phyloP scores from a whole-genome alignment of 1,139 yeast genomes.

The Arxiozyma bovina region DNA sequence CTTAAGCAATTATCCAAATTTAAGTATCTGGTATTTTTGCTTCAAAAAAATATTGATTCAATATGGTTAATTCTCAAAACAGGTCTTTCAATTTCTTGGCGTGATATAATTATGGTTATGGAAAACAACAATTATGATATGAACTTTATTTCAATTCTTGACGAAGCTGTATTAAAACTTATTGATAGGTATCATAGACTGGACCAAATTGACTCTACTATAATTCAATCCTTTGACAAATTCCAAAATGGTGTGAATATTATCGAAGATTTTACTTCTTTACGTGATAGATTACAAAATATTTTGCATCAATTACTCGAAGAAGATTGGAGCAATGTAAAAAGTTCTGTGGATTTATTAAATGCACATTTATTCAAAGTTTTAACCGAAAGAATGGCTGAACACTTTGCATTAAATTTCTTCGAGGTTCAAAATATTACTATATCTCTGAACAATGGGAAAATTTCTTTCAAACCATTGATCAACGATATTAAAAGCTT shows the following conservation, averaged over 20 bases:
- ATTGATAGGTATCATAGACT: neutral
- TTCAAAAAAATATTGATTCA: neutral
- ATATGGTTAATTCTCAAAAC: conserved; percentile 4
- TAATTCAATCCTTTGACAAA: neutral
- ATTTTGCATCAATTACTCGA: neutral
- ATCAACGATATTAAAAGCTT: neutral
- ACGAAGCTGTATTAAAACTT: neutral
- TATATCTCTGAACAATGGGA: neutral
- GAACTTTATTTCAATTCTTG: neutral
- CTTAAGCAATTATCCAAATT: neutral
- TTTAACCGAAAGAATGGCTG: neutral
- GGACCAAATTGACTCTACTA: neutral
- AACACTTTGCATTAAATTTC: neutral
- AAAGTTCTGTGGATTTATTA: neutral
- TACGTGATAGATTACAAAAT: neutral
- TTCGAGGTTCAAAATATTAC: neutral
- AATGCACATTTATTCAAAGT: neutral
- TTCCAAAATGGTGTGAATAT: neutral
- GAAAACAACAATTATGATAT: neutral
- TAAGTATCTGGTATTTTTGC: neutral
- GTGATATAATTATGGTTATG: neutral
- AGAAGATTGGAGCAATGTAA: neutral
- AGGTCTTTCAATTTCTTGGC: neutral
- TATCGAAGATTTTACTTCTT: neutral
- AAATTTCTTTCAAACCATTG: neutral